Percentiles rank a stretch among this genome's conserved stretches.
These are phyloP conservation scores for Monilinia polystroma DNA, from an alignment of 2,329 filamentous ascomycete species.

Conservation along the genomic window DNA sequence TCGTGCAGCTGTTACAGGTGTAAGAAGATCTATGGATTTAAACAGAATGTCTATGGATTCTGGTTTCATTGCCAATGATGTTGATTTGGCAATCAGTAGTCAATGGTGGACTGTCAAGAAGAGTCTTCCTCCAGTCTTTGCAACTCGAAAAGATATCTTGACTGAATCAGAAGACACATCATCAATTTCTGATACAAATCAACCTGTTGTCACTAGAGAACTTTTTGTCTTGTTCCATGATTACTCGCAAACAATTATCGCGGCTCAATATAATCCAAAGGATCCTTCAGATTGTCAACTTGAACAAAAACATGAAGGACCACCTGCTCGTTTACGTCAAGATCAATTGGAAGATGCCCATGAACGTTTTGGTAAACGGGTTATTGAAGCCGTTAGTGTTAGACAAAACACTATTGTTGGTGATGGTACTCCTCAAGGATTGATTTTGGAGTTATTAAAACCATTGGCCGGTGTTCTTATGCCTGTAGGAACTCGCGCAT, in stretches of 20 bases:
- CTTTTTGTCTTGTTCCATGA: slow-evolving; percentile 90
- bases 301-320: slow-evolving; percentile 83
- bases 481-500: slow-evolving; percentile 85
- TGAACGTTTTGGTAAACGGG: slow-evolving; percentile 73
- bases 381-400: slow-evolving; percentile 66
- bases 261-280: slow-evolving; percentile 72
- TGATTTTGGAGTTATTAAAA: slow-evolving; percentile 77
- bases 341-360: slow-evolving; percentile 91
- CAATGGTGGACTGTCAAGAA: slow-evolving; percentile 88
- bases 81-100: slow-evolving; percentile 72
- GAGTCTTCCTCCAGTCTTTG: slow-evolving; percentile 75
- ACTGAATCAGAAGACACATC: slow-evolving; percentile 79
- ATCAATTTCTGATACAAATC: slow-evolving; percentile 66
- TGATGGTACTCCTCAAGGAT: slow-evolving; percentile 75
- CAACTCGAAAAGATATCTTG: slow-evolving; percentile 78
- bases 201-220: slow-evolving; percentile 71
- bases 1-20: slow-evolving; percentile 46
- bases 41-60: slow-evolving; percentile 72
- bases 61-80: slow-evolving; percentile 82
- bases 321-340: slow-evolving; percentile 78
- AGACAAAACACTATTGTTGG: slow-evolving; percentile 80
- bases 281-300: slow-evolving; percentile 71
- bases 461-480: slow-evolving; percentile 71
- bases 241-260: slow-evolving; percentile 92
- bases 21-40: slow-evolving; percentile 63